These are phyloP conservation scores for Brassica incana DNA, from an alignment of 345 rosid genomes.

Conservation along the genomic window DNA sequence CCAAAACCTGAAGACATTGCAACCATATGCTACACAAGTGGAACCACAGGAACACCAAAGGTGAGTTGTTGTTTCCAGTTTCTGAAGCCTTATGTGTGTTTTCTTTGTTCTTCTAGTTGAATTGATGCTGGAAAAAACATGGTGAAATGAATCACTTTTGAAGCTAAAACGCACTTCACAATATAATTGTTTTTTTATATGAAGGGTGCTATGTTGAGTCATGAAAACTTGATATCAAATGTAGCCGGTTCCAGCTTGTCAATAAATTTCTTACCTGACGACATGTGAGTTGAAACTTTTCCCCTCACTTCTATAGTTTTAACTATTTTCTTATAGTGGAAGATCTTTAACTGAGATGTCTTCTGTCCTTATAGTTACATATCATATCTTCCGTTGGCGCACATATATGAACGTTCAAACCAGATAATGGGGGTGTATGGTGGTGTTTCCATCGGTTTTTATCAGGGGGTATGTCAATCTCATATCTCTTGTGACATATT, in stretches of 20 bases:
- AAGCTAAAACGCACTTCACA: slow-evolving; percentile 7
- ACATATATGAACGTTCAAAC: slow-evolving; percentile 79
- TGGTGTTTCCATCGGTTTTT: slow-evolving; percentile 80
- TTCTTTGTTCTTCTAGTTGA: slow-evolving; percentile 20
- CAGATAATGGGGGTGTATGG: slow-evolving; percentile 60
- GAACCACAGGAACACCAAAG: slow-evolving; percentile 97
- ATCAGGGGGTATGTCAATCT: slow-evolving; percentile 79
- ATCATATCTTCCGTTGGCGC: slow-evolving; percentile 95
- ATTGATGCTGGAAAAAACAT: slow-evolving; percentile 11
- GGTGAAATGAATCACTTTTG: slow-evolving; percentile 4
- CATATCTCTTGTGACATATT: background rate
- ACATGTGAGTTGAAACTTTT: slow-evolving; percentile 60
- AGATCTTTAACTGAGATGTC: slow-evolving; percentile 3
- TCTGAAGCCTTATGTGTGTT: slow-evolving; percentile 17
- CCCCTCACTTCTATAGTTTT: background rate
- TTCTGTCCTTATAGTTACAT: slow-evolving; percentile 54
- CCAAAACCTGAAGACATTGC: slow-evolving; percentile 86
- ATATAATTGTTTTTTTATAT: slow-evolving; percentile 7
- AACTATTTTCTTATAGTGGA: background rate
- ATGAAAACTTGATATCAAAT: slow-evolving; percentile 81
- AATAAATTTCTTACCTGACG: slow-evolving; percentile 52
- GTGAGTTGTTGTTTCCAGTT: slow-evolving; percentile 37
- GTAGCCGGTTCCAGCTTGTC: slow-evolving; percentile 58
- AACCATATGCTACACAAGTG: slow-evolving; percentile 96
- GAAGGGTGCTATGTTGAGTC: slow-evolving; percentile 82